Conservation (phyloP, 345 rosid species). For the Iberis pinnata region DNA sequence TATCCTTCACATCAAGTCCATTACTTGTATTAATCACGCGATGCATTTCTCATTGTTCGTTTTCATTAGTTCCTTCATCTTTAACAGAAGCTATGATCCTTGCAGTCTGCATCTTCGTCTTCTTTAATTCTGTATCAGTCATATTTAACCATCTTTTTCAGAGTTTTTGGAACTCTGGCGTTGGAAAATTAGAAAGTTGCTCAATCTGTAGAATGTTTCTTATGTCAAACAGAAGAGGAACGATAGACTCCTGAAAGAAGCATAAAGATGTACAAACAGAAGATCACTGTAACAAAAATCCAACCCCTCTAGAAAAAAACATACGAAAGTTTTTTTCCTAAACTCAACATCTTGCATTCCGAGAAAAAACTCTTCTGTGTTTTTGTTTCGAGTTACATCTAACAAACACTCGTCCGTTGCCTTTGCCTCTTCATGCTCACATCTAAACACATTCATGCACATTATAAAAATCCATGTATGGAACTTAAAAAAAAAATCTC, state of each 20-base stretch:
- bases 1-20: slow-evolving; percentile 45
- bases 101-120: slow-evolving; percentile 39
- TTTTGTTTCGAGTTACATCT: slow-evolving; percentile 53
- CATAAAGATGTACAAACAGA: neutral
- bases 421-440: slow-evolving; percentile 65
- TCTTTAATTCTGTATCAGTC: slow-evolving; percentile 40
- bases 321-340: slow-evolving; percentile 61
- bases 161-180: slow-evolving; percentile 46
- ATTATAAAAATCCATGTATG: neutral
- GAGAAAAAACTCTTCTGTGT: slow-evolving; percentile 72
- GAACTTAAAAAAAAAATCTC: too few relatives aligned
- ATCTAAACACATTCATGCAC: slow-evolving; percentile 33
- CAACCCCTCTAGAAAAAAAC: slow-evolving; percentile 27
- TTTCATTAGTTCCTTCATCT: slow-evolving; percentile 28
- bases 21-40: slow-evolving; percentile 25
- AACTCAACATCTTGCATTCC: slow-evolving; percentile 74
- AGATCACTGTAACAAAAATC: neutral
- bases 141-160: slow-evolving; percentile 53
- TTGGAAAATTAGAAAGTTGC: slow-evolving; percentile 70
- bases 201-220: slow-evolving; percentile 72
- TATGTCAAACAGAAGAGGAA: slow-evolving; percentile 68
- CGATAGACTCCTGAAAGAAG: slow-evolving; percentile 58
- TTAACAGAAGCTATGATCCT: slow-evolving; percentile 25
- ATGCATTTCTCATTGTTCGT: slow-evolving; percentile 30
- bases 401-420: slow-evolving; percentile 62